Evolutionary conservation across 2,329 filamentous ascomycete genomes (phyloP).

Genomic region (Aspergillus spinulosporus): DNA sequence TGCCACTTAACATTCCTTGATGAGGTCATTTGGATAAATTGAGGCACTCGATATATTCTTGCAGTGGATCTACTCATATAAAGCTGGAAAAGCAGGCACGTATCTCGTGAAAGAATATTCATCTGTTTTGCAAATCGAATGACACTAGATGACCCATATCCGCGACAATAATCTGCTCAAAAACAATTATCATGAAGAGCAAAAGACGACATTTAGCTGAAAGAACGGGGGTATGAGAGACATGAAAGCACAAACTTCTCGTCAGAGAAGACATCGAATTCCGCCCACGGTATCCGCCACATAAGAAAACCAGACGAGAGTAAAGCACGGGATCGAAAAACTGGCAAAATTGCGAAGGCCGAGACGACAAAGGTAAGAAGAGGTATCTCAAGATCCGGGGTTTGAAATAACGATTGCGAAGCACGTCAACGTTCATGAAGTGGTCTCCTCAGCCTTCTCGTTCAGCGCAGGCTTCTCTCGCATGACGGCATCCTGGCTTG

Average conservation of each 20-base stretch:
- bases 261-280: constrained; percentile 23
- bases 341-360: constrained; percentile 1
- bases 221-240: constrained; percentile 24
- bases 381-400: constrained; percentile 6
- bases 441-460: constrained; percentile 37
- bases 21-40: no score
- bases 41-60: not conserved
- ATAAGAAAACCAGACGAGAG: constrained; percentile 6
- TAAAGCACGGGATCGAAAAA: not conserved
- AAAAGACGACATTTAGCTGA: constrained; percentile 9
- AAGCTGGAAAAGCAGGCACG: not conserved
- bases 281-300: constrained; percentile 19
- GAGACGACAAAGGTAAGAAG: constrained; percentile 4
- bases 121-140: not conserved
- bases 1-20: no score
- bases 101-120: not conserved
- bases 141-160: not conserved
- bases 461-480: constrained; percentile 60
- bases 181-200: constrained; percentile 8
- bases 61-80: not conserved
- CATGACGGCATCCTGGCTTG: constrained; percentile 76
- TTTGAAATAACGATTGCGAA: not conserved
- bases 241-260: constrained; percentile 20
- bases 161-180: not conserved
- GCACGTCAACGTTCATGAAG: constrained; percentile 13